Evolutionary conservation across 805 yeast genomes (phyloP).

Genomic region (Candida ortonii): DNA sequence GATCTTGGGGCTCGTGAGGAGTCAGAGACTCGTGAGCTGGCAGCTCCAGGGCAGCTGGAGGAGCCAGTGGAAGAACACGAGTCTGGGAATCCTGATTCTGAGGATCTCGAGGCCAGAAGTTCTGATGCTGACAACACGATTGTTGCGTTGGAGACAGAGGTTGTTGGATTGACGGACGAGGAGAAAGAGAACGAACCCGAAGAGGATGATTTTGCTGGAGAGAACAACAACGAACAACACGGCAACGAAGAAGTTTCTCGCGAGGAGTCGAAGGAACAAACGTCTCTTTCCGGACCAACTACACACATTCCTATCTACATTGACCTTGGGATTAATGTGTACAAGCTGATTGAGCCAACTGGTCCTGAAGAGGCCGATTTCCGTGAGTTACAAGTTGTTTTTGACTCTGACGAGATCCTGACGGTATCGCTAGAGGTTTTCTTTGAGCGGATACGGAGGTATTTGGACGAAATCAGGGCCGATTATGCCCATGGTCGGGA

Average conservation of each 20-base stretch:
- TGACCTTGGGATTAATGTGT: slow-evolving; percentile 28
- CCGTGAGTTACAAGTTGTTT: slow-evolving; percentile 22
- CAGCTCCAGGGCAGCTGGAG: no score
- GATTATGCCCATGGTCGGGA: slow-evolving; percentile 11
- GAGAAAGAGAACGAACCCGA: slow-evolving; percentile 7
- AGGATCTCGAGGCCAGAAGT: no score
- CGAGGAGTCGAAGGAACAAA: slow-evolving; percentile 1
- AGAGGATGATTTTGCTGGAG: slow-evolving; percentile 1
- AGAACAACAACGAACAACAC: slow-evolving; percentile 1
- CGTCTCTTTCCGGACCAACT: neutral
- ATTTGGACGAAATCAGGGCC: slow-evolving; percentile 7
- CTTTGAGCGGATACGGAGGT: slow-evolving; percentile 12
- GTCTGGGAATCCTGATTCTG: no score
- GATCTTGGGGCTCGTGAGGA: no score
- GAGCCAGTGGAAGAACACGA: no score
- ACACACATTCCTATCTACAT: slow-evolving; percentile 26
- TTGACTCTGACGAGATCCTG: slow-evolving; percentile 14
- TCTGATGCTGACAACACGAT: no score
- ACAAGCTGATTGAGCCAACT: slow-evolving; percentile 24
- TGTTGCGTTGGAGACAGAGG: slow-evolving; percentile 9
- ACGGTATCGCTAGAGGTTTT: slow-evolving; percentile 8
- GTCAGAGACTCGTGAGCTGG: no score
- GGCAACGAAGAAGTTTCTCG: slow-evolving; percentile 2
- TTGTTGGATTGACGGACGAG: slow-evolving; percentile 13
- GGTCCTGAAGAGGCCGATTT: slow-evolving; percentile 25